These are phyloP conservation scores for Dioszegia crocea DNA, from an alignment of 768 basidiomycete species.

Conservation along the genomic window DNA sequence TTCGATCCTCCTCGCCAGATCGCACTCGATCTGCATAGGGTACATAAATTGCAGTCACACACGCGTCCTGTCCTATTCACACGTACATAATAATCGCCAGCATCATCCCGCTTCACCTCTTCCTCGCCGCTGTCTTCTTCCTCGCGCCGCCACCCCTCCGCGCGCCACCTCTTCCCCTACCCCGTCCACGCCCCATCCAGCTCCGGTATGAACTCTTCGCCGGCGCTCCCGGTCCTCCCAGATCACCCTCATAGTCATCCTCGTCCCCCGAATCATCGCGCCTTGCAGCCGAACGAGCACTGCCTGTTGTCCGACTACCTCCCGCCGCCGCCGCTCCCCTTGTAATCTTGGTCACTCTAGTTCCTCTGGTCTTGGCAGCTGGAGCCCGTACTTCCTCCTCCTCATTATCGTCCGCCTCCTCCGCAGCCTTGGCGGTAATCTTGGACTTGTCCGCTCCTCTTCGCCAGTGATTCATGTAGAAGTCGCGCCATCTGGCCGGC, in stretches of 20 bases:
- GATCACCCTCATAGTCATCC: neutral
- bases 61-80: too few species aligned
- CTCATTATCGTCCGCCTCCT: conserved; percentile 2
- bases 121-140: too few species aligned
- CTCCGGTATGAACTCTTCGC: neutral
- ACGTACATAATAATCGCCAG: too few species aligned
- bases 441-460: conserved; percentile 24
- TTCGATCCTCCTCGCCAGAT: too few species aligned
- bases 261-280: conserved; percentile 7
- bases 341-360: neutral
- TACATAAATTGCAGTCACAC: too few species aligned
- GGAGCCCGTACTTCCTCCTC: neutral
- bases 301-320: neutral
- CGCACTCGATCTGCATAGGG: too few species aligned
- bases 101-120: too few species aligned
- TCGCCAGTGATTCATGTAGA: conserved; percentile 38
- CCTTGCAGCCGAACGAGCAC: neutral
- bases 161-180: conserved; percentile 14
- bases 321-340: neutral
- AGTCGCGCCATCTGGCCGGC: conserved; percentile 21
- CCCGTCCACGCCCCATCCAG: conserved; percentile 8
- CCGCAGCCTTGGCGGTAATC: neutral
- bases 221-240: conserved; percentile 6
- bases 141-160: conserved; percentile 3
- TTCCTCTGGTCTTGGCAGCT: neutral